Base-by-base conservation (phyloP, 2,329 filamentous ascomycete genomes). In the Cladosporium sp. region DNA sequence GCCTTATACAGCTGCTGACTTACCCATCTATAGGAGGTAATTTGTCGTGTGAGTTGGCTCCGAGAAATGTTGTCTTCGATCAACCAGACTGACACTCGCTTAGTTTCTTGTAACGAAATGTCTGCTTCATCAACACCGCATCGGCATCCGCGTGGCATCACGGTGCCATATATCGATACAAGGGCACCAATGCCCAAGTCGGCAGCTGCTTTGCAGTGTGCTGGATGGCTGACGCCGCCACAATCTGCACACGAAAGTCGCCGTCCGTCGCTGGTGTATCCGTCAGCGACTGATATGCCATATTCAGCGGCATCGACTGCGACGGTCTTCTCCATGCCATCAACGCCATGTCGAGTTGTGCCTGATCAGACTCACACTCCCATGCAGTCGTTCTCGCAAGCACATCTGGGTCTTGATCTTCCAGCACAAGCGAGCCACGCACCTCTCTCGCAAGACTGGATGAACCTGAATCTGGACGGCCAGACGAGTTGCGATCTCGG, bases 201-300 rank as follows among this genome's bases (percentile, higher is more conserved):
- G 57, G 49, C 66, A 10, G 62, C 65, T 18, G 66, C 69, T 14
- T 41, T 69, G 14, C 51, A 61, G 3, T 70, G 68, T 65, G 66
- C 55, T 26, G 69, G 70, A 24, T 73, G 67, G 69, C 69, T 71
- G 6, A 75, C 74, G 44, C 73, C 74, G 14, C 72, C 73, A 11
- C 71, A 71, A 28, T 73, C 74, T 24, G 69, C 69, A 15, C 65
- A 71, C 44, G 73, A 75, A n/a, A 73, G 72, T 18, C 69, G 73
- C 55, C 64, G 72, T 21, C 71, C 71, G 11, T 74, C 74, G 15
- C 41, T 73, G 21, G 69, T 70, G 21, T 71, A 66, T 47, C 71
- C 71, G 28, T 59, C 67, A 4, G 64, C 67, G 14, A 71, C 68
- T 38, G 63, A 34, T 68, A 74, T 62, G 64, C 66, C 14, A 12